Evolutionary conservation across 306 rosid species (phyloP).

Genomic region (Ziziphus jujuba): DNA sequence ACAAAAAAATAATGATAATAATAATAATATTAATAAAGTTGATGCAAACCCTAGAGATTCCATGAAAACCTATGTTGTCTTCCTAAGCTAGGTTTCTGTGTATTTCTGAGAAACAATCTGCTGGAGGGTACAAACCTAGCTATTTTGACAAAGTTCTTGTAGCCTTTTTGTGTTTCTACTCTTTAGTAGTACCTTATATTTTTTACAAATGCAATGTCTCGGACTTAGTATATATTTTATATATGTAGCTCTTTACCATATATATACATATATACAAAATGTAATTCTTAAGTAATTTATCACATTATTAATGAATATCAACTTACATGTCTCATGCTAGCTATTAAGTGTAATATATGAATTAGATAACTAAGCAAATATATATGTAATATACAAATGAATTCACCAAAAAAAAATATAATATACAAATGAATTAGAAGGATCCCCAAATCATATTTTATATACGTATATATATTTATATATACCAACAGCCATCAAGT

Average conservation of each 20-base stretch:
- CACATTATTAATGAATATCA: not conserved
- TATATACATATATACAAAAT: too few species aligned
- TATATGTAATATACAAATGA: too few species aligned
- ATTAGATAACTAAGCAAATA: too few species aligned
- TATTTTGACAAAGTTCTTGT: constrained; percentile 29
- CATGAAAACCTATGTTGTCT: not conserved
- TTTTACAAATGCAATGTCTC: not conserved
- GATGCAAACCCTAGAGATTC: constrained; percentile 2
- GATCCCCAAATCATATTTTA: not conserved
- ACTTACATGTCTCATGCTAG: not conserved
- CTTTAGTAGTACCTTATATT: not conserved
- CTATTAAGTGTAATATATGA: not conserved
- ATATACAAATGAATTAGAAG: too few species aligned
- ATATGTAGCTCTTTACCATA: not conserved
- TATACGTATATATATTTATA: too few species aligned
- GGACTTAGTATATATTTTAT: not conserved
- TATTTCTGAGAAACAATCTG: not conserved
- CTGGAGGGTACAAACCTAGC: constrained; percentile 21
- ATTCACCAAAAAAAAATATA: too few species aligned
- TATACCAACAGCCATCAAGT: constrained; percentile 5
- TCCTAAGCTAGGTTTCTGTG: constrained; percentile 10
- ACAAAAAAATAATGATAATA: too few species aligned
- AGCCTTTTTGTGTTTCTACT: constrained; percentile 37
- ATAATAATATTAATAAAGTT: too few species aligned
- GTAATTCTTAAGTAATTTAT: not conserved